These are phyloP conservation scores for Letharia lupina DNA, from an alignment of 495 filamentous ascomycete genomes.

Conservation along the genomic window DNA sequence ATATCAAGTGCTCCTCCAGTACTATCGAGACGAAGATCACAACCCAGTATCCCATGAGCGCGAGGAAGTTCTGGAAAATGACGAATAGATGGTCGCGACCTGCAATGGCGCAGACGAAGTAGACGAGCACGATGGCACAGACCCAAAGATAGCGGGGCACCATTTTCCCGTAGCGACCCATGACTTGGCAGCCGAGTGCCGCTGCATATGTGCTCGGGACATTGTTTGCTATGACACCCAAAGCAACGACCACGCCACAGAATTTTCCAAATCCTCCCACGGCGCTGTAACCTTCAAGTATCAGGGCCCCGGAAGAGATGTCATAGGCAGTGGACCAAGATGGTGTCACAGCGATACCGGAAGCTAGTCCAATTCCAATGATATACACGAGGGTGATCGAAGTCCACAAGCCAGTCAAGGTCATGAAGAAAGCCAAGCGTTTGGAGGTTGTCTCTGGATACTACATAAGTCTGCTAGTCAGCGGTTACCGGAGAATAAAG, in stretches of 20 bases:
- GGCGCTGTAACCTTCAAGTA: constrained; percentile 54
- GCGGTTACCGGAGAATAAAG: background rate
- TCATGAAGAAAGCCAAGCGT: constrained; percentile 41
- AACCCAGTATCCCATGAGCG: constrained; percentile 55
- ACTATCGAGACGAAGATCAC: constrained; percentile 45
- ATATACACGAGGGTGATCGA: constrained; percentile 52
- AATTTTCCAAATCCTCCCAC: constrained; percentile 63
- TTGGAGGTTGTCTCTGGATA: constrained; percentile 43
- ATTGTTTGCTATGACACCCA: constrained; percentile 63
- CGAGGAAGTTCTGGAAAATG: constrained; percentile 52
- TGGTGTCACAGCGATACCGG: constrained; percentile 44
- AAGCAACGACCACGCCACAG: constrained; percentile 57
- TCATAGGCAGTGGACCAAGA: constrained; percentile 48
- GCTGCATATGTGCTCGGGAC: constrained; percentile 60
- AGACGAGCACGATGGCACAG: constrained; percentile 42
- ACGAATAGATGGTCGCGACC: constrained; percentile 45
- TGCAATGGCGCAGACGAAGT: constrained; percentile 46
- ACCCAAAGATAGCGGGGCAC: constrained; percentile 47
- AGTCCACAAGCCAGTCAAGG: constrained; percentile 39
- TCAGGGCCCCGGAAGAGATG: constrained; percentile 53
- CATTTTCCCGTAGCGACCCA: constrained; percentile 38
- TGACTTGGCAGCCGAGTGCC: constrained; percentile 50
- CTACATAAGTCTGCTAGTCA: background rate
- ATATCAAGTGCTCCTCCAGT: constrained; percentile 47
- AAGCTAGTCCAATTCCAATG: constrained; percentile 64